Base-by-base conservation (phyloP, 768 basidiomycete genomes). In the Antrodiella citrinella region DNA sequence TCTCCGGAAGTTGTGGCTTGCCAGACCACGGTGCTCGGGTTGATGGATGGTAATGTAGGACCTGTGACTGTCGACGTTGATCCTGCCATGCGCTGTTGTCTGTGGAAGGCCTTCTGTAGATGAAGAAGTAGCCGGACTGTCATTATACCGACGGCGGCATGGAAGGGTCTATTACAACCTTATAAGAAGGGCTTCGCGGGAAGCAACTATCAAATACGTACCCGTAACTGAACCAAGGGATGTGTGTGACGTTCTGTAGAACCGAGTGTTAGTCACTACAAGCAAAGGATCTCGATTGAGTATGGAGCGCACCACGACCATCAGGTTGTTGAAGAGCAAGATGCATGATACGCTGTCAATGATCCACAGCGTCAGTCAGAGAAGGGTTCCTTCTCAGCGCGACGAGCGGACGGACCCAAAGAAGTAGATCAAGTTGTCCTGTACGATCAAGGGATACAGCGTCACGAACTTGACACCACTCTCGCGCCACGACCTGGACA, bases 181-280 rank as follows among this genome's bases (percentile, higher is more conserved):
- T 9, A 15, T 10, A 23, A 21, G 15, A 26, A 9, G 21, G 56
- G n/a, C n/a, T n/a, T n/a, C n/a, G n/a, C n/a, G n/a, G n/a, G n/a
- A n/a, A n/a, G n/a, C n/a, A n/a, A n/a, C n/a, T n/a, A n/a, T n/a
- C n/a, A 35, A 35, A 15, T 7, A 35, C 65, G 23, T 53, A 69
- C 70, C 63, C 69, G 55, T 72, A 74, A 50, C 75, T 72, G 50
- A 77, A 75, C 75, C 75, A 77, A 1, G 73, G 75, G 38, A 76
- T 74, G 35, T 64, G 63, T 0, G 72, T 74, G 2, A 68, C 55
- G 13, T 67, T 35, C 30, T 35, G 15, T n/a, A n/a, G n/a, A n/a
- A n/a, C n/a, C n/a, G n/a, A n/a, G n/a, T n/a, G n/a, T n/a, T n/a
- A n/a, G n/a, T n/a, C n/a, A n/a, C n/a, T n/a, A n/a, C n/a, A n/a